phyloP scores from a whole-genome alignment of 768 basidiomycete genomes.

The Phylloporus rhodoxanthus region DNA sequence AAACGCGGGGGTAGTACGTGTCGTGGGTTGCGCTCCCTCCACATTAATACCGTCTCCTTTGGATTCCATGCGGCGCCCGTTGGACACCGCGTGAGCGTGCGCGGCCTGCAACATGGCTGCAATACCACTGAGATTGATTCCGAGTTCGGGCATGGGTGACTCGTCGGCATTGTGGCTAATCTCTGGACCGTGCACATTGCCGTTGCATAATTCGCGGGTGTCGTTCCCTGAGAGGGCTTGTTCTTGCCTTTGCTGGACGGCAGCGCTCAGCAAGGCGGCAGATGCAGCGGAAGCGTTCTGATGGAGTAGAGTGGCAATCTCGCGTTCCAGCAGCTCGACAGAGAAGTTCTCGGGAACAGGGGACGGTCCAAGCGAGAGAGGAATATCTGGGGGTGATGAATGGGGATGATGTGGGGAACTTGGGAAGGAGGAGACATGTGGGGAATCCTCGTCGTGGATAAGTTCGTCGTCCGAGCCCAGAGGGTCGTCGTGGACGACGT shows the following conservation, averaged over 20 bases:
- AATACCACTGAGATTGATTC: slow-evolving; percentile 55
- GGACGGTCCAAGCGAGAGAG: slow-evolving; percentile 36
- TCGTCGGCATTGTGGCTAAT: slow-evolving; percentile 13
- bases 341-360: slow-evolving; percentile 47
- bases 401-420: slow-evolving; percentile 12
- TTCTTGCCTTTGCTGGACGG: slow-evolving; percentile 60
- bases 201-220: slow-evolving; percentile 24
- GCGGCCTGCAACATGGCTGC: slow-evolving; percentile 80
- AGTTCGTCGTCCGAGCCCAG: slow-evolving; percentile 51
- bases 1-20: slow-evolving; percentile 71
- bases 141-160: slow-evolving; percentile 34
- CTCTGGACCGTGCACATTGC: slow-evolving; percentile 8
- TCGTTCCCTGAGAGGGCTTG: slow-evolving; percentile 36
- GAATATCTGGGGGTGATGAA: slow-evolving; percentile 24
- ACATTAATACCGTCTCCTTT: slow-evolving; percentile 43
- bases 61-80: slow-evolving; percentile 41
- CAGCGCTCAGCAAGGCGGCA: slow-evolving; percentile 57
- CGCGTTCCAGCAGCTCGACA: slow-evolving; percentile 71
- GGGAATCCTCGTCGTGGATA: slow-evolving; percentile 26
- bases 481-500: slow-evolving; percentile 78
- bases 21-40: slow-evolving; percentile 45
- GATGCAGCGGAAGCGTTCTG: slow-evolving; percentile 71
- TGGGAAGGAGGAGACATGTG: slow-evolving; percentile 27
- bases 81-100: slow-evolving; percentile 52
- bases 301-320: slow-evolving; percentile 67